Conservation (phyloP, 306 rosid genomes). For the Fragaria vesca region DNA sequence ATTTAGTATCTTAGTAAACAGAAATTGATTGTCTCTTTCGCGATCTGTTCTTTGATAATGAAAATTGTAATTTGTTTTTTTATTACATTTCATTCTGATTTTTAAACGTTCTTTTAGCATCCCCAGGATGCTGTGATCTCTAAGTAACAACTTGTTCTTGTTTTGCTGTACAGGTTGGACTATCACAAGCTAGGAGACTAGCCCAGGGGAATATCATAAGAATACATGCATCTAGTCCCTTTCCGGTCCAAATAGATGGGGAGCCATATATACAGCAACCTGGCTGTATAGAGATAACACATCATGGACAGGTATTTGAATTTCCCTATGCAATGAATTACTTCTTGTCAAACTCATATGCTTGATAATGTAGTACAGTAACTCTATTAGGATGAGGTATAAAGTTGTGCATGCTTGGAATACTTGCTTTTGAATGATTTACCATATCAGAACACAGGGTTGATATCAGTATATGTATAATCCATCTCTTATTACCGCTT, state of each 20-base stretch:
- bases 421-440: neutral
- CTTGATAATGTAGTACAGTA: neutral
- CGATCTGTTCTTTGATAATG: neutral
- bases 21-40: neutral
- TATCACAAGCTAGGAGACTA: slow-evolving; percentile 78
- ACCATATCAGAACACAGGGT: neutral
- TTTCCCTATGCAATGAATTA: neutral
- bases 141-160: slow-evolving; percentile 4
- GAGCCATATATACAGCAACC: slow-evolving; percentile 69
- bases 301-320: slow-evolving; percentile 54
- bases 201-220: slow-evolving; percentile 70
- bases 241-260: slow-evolving; percentile 84
- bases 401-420: neutral
- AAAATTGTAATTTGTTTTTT: neutral
- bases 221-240: slow-evolving; percentile 67
- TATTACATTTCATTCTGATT: too few relatives aligned
- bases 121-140: neutral
- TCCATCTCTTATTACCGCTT: neutral
- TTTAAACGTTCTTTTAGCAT: neutral
- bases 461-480: neutral
- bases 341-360: neutral
- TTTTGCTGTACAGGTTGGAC: slow-evolving; percentile 57
- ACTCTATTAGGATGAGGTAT: neutral
- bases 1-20: neutral
- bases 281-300: slow-evolving; percentile 57